A percentile compares a stretch with the other conserved stretches of the same genome.
Evolutionary conservation across 2,329 filamentous ascomycete genomes (phyloP).

Genomic region (Colletotrichum sp.): DNA sequence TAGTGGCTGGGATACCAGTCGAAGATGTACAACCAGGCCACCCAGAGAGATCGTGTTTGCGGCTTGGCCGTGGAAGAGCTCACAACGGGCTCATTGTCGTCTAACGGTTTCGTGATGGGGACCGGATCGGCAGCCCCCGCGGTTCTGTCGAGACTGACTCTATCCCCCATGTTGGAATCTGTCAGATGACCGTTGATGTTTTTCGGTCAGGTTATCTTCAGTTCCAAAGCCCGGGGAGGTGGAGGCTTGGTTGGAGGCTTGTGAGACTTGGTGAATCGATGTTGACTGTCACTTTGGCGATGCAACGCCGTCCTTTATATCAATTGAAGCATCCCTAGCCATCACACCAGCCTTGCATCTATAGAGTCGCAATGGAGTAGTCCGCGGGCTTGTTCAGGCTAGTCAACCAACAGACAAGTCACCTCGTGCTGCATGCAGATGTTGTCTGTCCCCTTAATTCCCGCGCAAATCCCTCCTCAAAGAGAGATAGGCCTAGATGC

Average conservation of each 20-base stretch:
- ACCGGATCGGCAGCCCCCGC: background rate
- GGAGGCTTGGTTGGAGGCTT: background rate
- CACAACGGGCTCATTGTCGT: background rate
- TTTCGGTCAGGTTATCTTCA: background rate
- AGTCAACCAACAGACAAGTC: background rate
- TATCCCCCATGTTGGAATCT: background rate
- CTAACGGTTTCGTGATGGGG: background rate
- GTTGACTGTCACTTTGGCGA: background rate
- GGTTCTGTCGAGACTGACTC: background rate
- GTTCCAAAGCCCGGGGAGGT: background rate
- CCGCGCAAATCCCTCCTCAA: background rate
- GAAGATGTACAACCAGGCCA: constrained; percentile 29
- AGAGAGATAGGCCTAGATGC: background rate
- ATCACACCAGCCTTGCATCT: background rate
- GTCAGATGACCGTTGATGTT: background rate
- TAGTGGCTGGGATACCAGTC: constrained; percentile 37
- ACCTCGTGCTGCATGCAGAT: background rate
- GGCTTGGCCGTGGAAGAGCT: constrained; percentile 26
- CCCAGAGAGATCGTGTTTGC: constrained; percentile 16
- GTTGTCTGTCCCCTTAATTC: background rate
- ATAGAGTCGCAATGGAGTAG: background rate
- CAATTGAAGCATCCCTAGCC: background rate
- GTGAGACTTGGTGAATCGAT: background rate
- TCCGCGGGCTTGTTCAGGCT: background rate
- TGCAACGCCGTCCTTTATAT: background rate